Percentiles rank a stretch among this genome's conserved stretches.
phyloP scores from a whole-genome alignment of 148 eudicot species.

The Bassia scoparia region DNA sequence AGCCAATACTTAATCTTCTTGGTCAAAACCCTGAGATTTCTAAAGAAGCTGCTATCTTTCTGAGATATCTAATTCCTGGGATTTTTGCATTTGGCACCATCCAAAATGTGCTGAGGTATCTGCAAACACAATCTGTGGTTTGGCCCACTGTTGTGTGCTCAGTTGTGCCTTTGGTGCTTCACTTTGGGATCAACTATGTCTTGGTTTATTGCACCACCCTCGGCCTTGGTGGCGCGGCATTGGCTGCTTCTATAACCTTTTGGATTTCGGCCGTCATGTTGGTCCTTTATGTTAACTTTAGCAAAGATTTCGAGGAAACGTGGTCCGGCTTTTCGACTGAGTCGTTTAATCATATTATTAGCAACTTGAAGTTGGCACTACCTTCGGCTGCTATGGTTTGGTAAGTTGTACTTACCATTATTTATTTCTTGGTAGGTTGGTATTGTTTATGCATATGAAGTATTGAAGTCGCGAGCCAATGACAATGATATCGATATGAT shows the following conservation, averaged over 20 bases:
- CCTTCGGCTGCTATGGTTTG: slow-evolving; percentile 93
- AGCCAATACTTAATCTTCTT: slow-evolving; percentile 45
- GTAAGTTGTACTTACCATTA: slow-evolving; percentile 31
- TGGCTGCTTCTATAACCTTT: slow-evolving; percentile 55
- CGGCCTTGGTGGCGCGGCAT: slow-evolving; percentile 53
- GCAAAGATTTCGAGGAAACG: slow-evolving; percentile 42
- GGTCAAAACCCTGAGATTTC: slow-evolving; percentile 59
- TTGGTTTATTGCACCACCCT: slow-evolving; percentile 48
- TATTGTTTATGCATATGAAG: too few relatives aligned
- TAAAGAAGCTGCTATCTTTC: slow-evolving; percentile 48
- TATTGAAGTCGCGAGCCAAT: too few relatives aligned
- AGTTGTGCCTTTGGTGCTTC: slow-evolving; percentile 37
- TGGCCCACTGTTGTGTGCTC: slow-evolving; percentile 50
- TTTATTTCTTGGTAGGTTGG: too few relatives aligned
- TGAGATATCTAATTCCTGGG: slow-evolving; percentile 58
- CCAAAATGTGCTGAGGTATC: slow-evolving; percentile 68
- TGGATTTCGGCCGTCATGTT: slow-evolving; percentile 54
- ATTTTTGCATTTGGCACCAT: slow-evolving; percentile 54
- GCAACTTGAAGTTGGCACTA: slow-evolving; percentile 52
- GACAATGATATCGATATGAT: too few relatives aligned
- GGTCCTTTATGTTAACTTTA: slow-evolving; percentile 33
- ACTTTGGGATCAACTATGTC: slow-evolving; percentile 37
- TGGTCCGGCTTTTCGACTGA: slow-evolving; percentile 44
- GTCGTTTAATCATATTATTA: slow-evolving; percentile 35
- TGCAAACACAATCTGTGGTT: slow-evolving; percentile 65